Base-by-base conservation (phyloP, 495 filamentous ascomycete genomes). In the Hyaloscypha hepaticicola region DNA sequence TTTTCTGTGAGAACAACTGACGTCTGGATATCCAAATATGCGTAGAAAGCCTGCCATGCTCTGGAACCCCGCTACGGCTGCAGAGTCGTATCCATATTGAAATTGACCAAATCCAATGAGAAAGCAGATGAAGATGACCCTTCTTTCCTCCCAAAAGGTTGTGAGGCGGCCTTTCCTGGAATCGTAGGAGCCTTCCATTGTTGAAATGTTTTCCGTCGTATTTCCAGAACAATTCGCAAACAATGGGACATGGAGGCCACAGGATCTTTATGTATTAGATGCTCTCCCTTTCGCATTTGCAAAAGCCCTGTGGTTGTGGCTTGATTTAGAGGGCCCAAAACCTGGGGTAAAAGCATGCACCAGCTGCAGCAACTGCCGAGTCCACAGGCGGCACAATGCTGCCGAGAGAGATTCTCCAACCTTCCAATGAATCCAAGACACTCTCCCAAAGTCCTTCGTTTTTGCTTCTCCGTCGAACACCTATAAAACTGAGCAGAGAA, bases 31-130 rank as follows among this genome's bases (percentile, higher is more conserved):
- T 5, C 79, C 79, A 61, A 75, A 81, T 12, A 82, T 72, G 49
- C 70, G 66, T 5, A 82, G 71, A 61, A 82, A 82, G 6, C 78
- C 80, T 1, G 74, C 74, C 77, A 82, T 80, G 26, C 70, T 72
- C 59, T 81, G 78, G 41, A 79, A 71, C 1, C 73, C 76, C 0
- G 73, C 74, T 11, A 80, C 73, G 8, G 76, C 76, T 2, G 74
- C 73, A 14, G 72, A 74, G 70, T 81, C 78, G 52, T 77, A 72
- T 12, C 78, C 77, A 51, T 81, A 78, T 50, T 79, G 78, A 70
- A 79, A 74, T 45, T 70, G 75, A 3, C 72, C 75, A n/a, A 78
- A 38, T 16, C 72, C 74, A 6, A 74, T 68, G n/a, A 76, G 34
- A 45, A 68, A 75, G 55, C 76, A 78, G 27, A 78, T 78, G 6